Evolutionary conservation across 2,329 filamentous ascomycete species (phyloP).

Genomic region (Fusarium hainanense): DNA sequence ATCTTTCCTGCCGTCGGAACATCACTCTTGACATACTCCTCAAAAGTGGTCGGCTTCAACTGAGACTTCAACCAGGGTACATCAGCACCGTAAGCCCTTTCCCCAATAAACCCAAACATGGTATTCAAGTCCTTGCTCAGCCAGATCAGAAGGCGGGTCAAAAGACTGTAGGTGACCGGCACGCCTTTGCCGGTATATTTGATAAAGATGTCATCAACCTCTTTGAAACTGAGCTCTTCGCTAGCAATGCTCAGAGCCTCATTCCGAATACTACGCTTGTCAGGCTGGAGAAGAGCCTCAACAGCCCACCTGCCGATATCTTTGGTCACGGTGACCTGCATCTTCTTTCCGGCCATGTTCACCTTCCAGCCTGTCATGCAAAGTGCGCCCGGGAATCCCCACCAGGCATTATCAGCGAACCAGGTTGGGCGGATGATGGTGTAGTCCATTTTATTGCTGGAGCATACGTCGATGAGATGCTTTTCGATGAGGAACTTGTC

Average conservation of each 20-base stretch:
- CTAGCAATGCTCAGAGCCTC: constrained; percentile 42
- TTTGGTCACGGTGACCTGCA: constrained; percentile 43
- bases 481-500: constrained; percentile 70
- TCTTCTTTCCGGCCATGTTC: constrained; percentile 42
- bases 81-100: constrained; percentile 40
- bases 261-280: constrained; percentile 32
- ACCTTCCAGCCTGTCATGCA: constrained; percentile 46
- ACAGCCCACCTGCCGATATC: constrained; percentile 44
- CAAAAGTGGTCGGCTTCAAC: constrained; percentile 39
- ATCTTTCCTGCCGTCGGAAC: constrained; percentile 7
- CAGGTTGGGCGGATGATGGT: constrained; percentile 47
- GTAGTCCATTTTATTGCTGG: constrained; percentile 39
- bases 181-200: constrained; percentile 37
- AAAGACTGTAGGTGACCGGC: constrained; percentile 34
- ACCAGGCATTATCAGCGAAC: constrained; percentile 44
- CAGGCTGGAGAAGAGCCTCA: constrained; percentile 32
- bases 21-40: constrained; percentile 32
- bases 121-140: constrained; percentile 37
- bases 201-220: constrained; percentile 36
- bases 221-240: constrained; percentile 40
- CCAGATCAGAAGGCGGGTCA: constrained; percentile 40
- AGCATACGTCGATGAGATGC: constrained; percentile 59
- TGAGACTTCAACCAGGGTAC: constrained; percentile 32
- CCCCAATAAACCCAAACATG: constrained; percentile 40
- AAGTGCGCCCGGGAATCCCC: constrained; percentile 42